Evolutionary conservation across 169 alveolate genomes (phyloP), one percentile per base, ranked within the genome.

Genomic region (Cryptosporidium baileyi): DNA sequence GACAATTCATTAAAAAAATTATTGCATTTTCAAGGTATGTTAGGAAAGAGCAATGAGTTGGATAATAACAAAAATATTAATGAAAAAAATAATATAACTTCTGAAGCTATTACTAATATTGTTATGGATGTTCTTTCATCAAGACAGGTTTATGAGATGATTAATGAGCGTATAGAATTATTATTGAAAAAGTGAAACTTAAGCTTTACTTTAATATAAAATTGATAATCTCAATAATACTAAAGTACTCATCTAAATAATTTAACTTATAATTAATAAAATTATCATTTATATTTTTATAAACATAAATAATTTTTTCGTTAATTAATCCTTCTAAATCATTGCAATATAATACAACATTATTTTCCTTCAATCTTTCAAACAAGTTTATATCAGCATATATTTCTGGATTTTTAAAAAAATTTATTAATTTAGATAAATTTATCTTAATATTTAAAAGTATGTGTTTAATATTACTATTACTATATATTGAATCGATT

Each of bases 71-170:
- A 61, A n/a, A 19, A 15, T n/a, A 40, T 15, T 28, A 36, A 19
- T n/a, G 41, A 61, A n/a, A 74, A 54, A 41, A 36, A 54, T 38
- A 47, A 30, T 49, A 57, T 74, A 38, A 52, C 85, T 74, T 41
- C 85, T 19, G 67, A 74, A 38, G 67, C 51, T 32, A 52, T 74
- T 54, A 34, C 74, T 17, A 44, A 74, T 28, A 43, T 51, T 54
- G 40, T 74, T 22, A 32, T 74, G 60, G 85, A 74, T 28, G 85
- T 74, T 32, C 15, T 74, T 22, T 74, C 85, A 38, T 74, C 85
- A 32, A 54, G 43, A 32, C 74, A 74, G 44, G 85, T 74, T 51
- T 51, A 57, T 54, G 59, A 74, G 9, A 74, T 74, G 85, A 74
- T 74, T 40, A 36, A 59, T 38, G 59, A 74, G 34, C 85, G 85